These are phyloP conservation scores for Zasmidium angulare DNA, from an alignment of 2,329 filamentous ascomycete species.

Conservation along the genomic window DNA sequence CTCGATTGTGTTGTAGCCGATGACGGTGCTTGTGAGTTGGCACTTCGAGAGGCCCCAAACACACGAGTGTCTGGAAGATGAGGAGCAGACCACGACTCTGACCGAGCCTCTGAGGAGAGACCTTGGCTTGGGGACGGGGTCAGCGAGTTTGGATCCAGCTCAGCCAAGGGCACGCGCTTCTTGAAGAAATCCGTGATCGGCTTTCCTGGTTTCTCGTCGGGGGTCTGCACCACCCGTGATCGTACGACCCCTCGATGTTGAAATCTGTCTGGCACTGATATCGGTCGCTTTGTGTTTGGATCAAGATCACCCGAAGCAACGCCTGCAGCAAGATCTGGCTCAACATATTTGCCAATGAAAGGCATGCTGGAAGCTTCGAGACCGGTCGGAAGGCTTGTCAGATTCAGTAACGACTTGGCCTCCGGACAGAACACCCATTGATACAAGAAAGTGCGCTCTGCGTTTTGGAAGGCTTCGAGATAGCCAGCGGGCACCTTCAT, in stretches of 20 bases:
- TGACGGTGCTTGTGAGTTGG: constrained; percentile 34
- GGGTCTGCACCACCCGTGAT: constrained; percentile 36
- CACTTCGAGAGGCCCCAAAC: constrained; percentile 16
- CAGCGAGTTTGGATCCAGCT: constrained; percentile 67
- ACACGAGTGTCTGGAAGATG: constrained; percentile 40
- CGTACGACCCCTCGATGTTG: constrained; percentile 27
- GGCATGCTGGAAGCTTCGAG: constrained; percentile 69
- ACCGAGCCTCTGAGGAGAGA: constrained; percentile 55
- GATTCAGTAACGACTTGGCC: constrained; percentile 68
- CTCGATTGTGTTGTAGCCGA: constrained; percentile 45
- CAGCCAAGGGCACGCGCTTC: constrained; percentile 62
- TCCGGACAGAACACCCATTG: constrained; percentile 91
- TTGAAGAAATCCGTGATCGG: constrained; percentile 67
- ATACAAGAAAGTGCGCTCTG: constrained; percentile 89
- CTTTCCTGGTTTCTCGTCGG: constrained; percentile 59
- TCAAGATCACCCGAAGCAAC: constrained; percentile 82
- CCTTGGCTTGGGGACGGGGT: constrained; percentile 66
- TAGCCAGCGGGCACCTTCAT: constrained; percentile 79
- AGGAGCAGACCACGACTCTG: constrained; percentile 56
- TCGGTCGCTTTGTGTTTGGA: constrained; percentile 78
- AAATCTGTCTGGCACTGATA: constrained; percentile 41
- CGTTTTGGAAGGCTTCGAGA: constrained; percentile 75
- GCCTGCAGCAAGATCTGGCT: constrained; percentile 63
- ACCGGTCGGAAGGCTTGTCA: constrained; percentile 65
- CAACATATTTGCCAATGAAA: constrained; percentile 68